Conservation (phyloP, 106 monocot species). For the Gastrodia elata region DNA sequence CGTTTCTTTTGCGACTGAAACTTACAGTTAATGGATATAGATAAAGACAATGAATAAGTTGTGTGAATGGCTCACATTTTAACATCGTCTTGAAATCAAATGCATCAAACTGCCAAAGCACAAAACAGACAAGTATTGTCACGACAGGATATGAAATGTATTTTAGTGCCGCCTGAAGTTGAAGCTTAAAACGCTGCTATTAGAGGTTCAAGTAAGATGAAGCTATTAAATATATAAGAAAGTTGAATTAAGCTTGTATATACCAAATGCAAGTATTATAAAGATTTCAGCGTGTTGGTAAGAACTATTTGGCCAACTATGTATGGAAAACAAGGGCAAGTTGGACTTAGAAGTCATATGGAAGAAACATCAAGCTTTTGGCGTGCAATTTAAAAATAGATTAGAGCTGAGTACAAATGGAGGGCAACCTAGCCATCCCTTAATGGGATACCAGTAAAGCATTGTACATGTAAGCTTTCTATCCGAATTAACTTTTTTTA, state of each 20-base stretch:
- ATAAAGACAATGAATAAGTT: constrained; percentile 82
- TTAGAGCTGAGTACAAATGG: too few relatives aligned
- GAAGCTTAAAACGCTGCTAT: neutral
- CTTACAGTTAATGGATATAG: constrained; percentile 81
- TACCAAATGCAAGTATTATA: neutral
- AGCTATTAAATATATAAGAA: neutral
- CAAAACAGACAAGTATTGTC: constrained; percentile 5
- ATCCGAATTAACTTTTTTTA: neutral
- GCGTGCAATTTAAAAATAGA: too few relatives aligned
- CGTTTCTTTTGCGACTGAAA: constrained; percentile 91
- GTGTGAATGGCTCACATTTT: constrained; percentile 87
- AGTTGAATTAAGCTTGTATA: neutral
- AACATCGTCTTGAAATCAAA: constrained; percentile 90
- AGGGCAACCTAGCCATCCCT: neutral
- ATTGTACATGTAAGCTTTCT: neutral
- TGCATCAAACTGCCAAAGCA: constrained; percentile 68
- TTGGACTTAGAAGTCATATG: too few relatives aligned
- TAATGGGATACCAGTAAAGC: neutral
- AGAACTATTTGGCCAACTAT: neutral
- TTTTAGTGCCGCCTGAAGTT: neutral
- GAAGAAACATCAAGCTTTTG: too few relatives aligned
- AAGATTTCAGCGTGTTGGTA: neutral
- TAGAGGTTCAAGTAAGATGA: neutral
- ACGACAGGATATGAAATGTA: neutral
- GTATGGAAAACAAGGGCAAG: too few relatives aligned